These are phyloP conservation scores for Venturia oleaginea DNA, from an alignment of 2,329 filamentous ascomycete genomes.

Conservation along the genomic window DNA sequence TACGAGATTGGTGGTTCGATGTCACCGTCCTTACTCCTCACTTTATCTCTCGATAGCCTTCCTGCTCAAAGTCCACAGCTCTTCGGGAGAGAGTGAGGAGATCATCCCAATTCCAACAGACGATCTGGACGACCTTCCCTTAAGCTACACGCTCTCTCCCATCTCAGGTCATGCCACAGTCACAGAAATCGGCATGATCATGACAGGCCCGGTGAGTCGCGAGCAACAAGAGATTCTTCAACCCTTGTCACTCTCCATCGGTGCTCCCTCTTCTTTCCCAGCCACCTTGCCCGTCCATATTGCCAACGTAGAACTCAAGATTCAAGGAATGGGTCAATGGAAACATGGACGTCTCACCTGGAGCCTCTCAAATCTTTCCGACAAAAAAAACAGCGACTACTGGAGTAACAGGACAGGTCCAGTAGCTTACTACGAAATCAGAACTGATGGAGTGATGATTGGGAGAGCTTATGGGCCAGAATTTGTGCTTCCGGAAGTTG, in stretches of 20 bases:
- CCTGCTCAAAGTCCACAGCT: neutral
- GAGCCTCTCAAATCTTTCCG: neutral
- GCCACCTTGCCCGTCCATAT: neutral
- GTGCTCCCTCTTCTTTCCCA: neutral
- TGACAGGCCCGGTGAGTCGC: neutral
- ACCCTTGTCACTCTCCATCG: neutral
- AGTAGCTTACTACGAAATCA: constrained; percentile 8
- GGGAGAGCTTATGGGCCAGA: neutral
- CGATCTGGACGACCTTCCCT: neutral
- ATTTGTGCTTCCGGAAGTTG: neutral
- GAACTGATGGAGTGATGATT: neutral
- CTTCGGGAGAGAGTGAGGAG: neutral
- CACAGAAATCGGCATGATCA: neutral
- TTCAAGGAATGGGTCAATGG: neutral
- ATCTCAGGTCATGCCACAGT: neutral
- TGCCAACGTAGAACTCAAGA: neutral
- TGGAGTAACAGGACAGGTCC: neutral
- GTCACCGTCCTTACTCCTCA: neutral
- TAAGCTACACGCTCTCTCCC: neutral
- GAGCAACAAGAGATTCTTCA: neutral
- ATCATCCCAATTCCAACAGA: neutral
- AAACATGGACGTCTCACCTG: neutral
- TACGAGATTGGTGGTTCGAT: neutral
- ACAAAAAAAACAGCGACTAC: neutral
- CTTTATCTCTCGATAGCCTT: neutral